Base-by-base conservation (phyloP, 768 basidiomycete genomes). In the Lyophyllum decastes region DNA sequence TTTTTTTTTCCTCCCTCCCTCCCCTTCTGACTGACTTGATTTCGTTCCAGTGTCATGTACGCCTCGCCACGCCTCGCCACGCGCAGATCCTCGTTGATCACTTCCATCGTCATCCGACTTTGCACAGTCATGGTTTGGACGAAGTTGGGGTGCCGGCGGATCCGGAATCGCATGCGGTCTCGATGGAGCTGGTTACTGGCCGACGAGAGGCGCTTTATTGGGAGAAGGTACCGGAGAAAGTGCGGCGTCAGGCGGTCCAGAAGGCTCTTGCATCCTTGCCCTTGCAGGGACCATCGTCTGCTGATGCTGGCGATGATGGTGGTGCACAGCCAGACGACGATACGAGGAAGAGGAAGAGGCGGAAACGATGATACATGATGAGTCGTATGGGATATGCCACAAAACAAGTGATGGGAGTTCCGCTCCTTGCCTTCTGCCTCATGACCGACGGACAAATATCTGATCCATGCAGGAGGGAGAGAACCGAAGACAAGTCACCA, bases 191-290 rank as follows among this genome's bases (percentile, higher is more conserved):
- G 16, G 83, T 93, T 0, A 65, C 70, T 2, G 91, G 89, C 2
- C 83, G 73, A 68, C 76, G 79, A 56, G 91, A 92, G 62, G 82
- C 80, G 56, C 53, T 93, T 35, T 93, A 93, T 64, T 93, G 91
- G 92, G 81, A 85, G 54, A 87, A 87, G 58, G 85, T 93, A 0
- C 92, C 92, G 0, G 84, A 87, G 65, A 91, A 88, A 66, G 78
- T 92, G 24, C 76, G 85, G 16, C 69, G 73, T 48, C 79, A 83
- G 61, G 90, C 91, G 0, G 63, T 68, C 24, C 60, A 63, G 44
- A 66, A 66, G 22, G 67, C 65, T 25, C 19, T 66, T 30, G 57
- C 16, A n/a, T n/a, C 49, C 2, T 40, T 55, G 51, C n/a, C n/a
- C n/a, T n/a, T n/a, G n/a, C n/a, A n/a, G n/a, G n/a, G n/a, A n/a